Base-by-base conservation (phyloP, 106 monocot species). In the Acanthochlamys bracteata region DNA sequence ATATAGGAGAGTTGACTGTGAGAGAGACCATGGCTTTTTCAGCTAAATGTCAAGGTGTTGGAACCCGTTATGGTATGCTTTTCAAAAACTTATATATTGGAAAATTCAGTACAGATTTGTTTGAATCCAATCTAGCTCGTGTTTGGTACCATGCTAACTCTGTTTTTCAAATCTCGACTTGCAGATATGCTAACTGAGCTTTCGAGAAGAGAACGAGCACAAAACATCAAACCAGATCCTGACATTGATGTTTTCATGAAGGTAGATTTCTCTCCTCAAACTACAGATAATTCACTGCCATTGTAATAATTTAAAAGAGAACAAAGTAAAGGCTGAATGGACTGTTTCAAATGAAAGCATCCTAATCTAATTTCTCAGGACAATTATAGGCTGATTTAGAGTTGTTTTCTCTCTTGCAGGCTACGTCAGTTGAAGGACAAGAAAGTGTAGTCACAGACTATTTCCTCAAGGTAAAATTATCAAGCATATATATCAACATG, bases 1-100 rank as follows among this genome's bases (percentile, higher is more conserved):
- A 86, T 62, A 72, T 86, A n/a, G 81, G 81, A 7, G 81, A 86
- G 53, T 54, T 86, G 75, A 86, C 85, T 7, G 85, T 86, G 14
- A 64, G 85, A 52, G 85, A 86, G 41, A 86, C 85, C 7, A 43
- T 86, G 53, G 64, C 74, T 33, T 86, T 86, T 72, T 86, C 85
- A 20, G 71, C 85, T 20, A 81, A 77, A 70, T 81, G 78, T 56
- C 85, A 81, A 57, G 85, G 85, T 43, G 75, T 81, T 6, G 85
- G 85, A 41, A 52, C 72, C 45, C 75, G 75, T 16, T 75, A 81
- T 56, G 85, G 85, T 81, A 69, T 43, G 61, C 24, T 15, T 26
- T 33, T 7, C 14, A 22, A 1, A 58, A 25, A 25, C 60, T 9
- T 16, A 19, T 40, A 61, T 27, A 45, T 63, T 15, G 24, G 8